Evolutionary conservation across 768 basidiomycete species (phyloP), one percentile per base, ranked within the genome.

Genomic region (Steccherinum ochraceum): DNA sequence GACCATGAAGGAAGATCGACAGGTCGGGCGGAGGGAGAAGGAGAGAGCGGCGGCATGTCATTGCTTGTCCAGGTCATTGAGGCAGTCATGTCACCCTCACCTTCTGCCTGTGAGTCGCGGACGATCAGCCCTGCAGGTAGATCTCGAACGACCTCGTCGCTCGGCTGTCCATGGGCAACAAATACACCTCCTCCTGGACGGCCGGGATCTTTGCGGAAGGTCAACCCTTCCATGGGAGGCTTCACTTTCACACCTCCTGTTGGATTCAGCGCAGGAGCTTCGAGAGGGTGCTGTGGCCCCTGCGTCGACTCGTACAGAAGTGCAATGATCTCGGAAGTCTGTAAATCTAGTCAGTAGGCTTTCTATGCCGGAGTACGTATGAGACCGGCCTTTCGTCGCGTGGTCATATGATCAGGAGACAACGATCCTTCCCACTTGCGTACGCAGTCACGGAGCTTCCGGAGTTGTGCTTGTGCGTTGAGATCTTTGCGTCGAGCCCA

Each of bases 301-400:
- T 89, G 86, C n/a, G 94, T 95, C 12, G 93, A 91, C 69, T 94
- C 92, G 65, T 91, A 94, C 27, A 96, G 73, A 21, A 97, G 73
- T 4, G 88, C 77, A 58, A 96, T 95, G 50, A 95, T 94, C 69
- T 97, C 93, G 43, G 90, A 83, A 0, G 90, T 92, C 89, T 93
- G 65, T 58, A 46, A 48, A 56, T 16, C 41, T 47, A 50, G 19
- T 12, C 18, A 39, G 18, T 13, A 46, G 40, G 41, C 2, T 4
- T 11, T 47, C 49, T 48, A 53, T 13, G 18, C 12, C 18, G 56
- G 12, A n/a, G 51, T 13, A 20, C 27, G 2, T 42, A 42, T 16
- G 51, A 40, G 55, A 74, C 91, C 60, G 43, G 72, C 77, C 84
- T 95, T 95, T 56, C 93, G 83, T 69, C 93, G 80, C 18, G 89